phyloP scores from a whole-genome alignment of 768 basidiomycete species.

The Neoboletus brunneissimus region DNA sequence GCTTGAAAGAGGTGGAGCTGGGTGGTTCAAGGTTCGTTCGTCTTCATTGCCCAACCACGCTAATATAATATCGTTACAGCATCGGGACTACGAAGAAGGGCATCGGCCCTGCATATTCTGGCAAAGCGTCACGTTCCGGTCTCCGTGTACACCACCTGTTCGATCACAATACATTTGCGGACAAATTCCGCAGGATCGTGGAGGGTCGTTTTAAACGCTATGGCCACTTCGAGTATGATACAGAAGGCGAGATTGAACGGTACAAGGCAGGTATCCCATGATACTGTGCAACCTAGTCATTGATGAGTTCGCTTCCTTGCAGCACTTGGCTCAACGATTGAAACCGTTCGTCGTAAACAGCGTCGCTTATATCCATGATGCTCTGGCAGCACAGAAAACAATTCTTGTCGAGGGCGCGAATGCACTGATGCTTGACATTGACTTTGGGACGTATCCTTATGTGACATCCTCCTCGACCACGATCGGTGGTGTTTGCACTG shows the following conservation, averaged over 20 bases:
- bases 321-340: constrained; percentile 83
- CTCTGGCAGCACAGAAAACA: constrained; percentile 69
- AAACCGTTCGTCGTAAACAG: constrained; percentile 89
- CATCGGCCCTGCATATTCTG: constrained; percentile 98
- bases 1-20: constrained; percentile 95
- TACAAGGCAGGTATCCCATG: constrained; percentile 68
- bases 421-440: constrained; percentile 96
- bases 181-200: constrained; percentile 92
- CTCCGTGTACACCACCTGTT: constrained; percentile 96
- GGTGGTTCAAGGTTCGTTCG: constrained; percentile 71
- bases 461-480: constrained; percentile 94
- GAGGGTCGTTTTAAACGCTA: constrained; percentile 98
- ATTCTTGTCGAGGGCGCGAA: constrained; percentile 97
- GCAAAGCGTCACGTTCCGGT: constrained; percentile 94
- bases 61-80: constrained; percentile 36
- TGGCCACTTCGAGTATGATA: constrained; percentile 97
- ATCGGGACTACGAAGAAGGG: constrained; percentile 99
- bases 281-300: not conserved
- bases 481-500: constrained; percentile 95
- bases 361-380: constrained; percentile 78
- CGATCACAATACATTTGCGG: constrained; percentile 77
- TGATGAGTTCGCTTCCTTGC: not conserved
- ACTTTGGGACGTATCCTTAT: constrained; percentile 97
- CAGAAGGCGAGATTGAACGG: constrained; percentile 89
- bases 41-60: not conserved